Base-by-base conservation (phyloP, 345 rosid genomes). In the Eucalyptus globulus region DNA sequence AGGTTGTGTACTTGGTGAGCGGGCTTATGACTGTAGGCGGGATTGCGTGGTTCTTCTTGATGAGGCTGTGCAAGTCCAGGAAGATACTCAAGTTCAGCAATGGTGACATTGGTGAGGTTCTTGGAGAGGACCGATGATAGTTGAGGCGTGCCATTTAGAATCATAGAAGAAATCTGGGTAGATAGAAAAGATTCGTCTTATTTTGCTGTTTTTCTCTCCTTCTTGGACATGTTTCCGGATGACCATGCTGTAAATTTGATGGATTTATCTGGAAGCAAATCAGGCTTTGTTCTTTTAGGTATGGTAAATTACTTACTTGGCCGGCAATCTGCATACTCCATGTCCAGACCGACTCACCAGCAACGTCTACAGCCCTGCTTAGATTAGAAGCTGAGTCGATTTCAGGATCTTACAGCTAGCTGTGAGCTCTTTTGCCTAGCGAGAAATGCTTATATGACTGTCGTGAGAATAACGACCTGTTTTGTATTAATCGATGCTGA, bases 1-100 rank as follows among this genome's bases (percentile, higher is more conserved):
- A 92, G 93, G 89, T 89, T 40, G 98, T 96, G 88, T 95, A 90
- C 90, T 87, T 95, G n/a, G 92, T 95, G 31, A 88, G 95, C 45
- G 96, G 96, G 44, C 24, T 96, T 86, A 92, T 95, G 97, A 94
- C 96, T 4, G 88, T 92, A 12, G 98, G 95, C 27, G 96, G 96
- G 49, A 69, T 96, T 40, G 95, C 93, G 86, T 96, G 86, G 49
- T 83, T 83, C 87, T 45, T 85, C 87, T 43, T 43, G 53, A 85
- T 26, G 53, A 49, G 87, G 54, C 27, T 85, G 53, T 85, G 86
- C 86, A 15, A 83, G 80, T 67, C 81, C 81, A 5, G 44, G 44
- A 72, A 34, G 44, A 34, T 72, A 72, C 44, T 72, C 81, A 17
- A 72, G 44, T 72, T 72, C 37, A 72, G 81, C 81, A 19, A 72